These are phyloP conservation scores for Cucurbita maxima DNA, from an alignment of 306 rosid genomes.

Conservation along the genomic window DNA sequence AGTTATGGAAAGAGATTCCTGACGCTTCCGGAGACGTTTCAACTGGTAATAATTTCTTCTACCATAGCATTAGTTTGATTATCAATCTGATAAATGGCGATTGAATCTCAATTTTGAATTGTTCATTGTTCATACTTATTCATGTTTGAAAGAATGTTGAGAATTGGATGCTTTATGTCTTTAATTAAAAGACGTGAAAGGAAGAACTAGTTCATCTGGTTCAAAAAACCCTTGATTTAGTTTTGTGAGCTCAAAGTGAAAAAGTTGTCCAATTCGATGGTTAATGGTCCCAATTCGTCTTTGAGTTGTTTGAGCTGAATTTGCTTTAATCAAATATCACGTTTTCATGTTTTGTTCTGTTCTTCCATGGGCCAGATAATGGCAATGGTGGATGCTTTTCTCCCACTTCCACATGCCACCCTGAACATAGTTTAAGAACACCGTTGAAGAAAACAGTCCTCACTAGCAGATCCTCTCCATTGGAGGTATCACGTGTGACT, in stretches of 20 bases:
- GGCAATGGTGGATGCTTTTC: constrained; percentile 26
- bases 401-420: constrained; percentile 22
- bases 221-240: not conserved
- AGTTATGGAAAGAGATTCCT: constrained; percentile 57
- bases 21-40: constrained; percentile 24
- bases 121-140: not conserved
- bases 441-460: constrained; percentile 47
- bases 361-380: constrained; percentile 28
- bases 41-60: constrained; percentile 34
- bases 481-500: constrained; percentile 27
- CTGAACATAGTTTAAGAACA: constrained; percentile 22
- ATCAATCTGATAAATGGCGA: not conserved
- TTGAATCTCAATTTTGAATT: not conserved
- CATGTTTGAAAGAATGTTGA: not conserved
- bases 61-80: not conserved
- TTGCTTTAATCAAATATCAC: constrained; percentile 5
- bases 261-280: not conserved
- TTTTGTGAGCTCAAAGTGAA: not conserved
- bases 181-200: not conserved
- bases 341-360: constrained; percentile 6
- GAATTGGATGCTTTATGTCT: not conserved
- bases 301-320: not conserved
- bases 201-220: not conserved
- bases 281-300: not conserved
- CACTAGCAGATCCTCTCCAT: constrained; percentile 49